These are phyloP conservation scores for Blastobotrys mokoenaii DNA, from an alignment of 805 yeast genomes.

Conservation along the genomic window DNA sequence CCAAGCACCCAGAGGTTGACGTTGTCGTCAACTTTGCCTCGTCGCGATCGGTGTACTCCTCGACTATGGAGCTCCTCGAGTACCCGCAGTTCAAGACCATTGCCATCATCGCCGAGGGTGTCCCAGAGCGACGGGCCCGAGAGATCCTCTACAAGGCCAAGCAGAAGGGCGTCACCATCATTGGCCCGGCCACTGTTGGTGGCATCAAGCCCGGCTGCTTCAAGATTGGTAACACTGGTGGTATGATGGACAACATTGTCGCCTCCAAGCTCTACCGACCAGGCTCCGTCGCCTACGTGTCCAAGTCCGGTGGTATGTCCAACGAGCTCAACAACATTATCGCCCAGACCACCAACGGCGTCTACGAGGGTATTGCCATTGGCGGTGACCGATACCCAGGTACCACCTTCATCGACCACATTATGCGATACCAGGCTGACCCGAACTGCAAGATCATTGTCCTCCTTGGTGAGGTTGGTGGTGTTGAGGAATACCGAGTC, in stretches of 20 bases:
- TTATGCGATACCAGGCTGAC: slow-evolving; percentile 54
- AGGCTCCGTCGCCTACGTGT: slow-evolving; percentile 40
- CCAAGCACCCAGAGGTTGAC: slow-evolving; percentile 39
- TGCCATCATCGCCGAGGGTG: slow-evolving; percentile 42
- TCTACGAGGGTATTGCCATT: slow-evolving; percentile 54
- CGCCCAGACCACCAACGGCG: slow-evolving; percentile 38
- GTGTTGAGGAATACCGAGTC: slow-evolving; percentile 67
- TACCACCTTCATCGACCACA: slow-evolving; percentile 61
- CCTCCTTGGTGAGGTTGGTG: slow-evolving; percentile 63
- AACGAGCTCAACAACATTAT: slow-evolving; percentile 41
- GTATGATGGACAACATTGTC: slow-evolving; percentile 43
- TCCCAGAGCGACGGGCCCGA: slow-evolving; percentile 42
- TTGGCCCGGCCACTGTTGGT: slow-evolving; percentile 42
- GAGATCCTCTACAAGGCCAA: slow-evolving; percentile 36
- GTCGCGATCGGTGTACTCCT: slow-evolving; percentile 38
- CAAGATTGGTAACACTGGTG: slow-evolving; percentile 43
- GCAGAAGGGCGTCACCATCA: slow-evolving; percentile 38
- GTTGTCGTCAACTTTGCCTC: slow-evolving; percentile 42
- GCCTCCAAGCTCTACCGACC: slow-evolving; percentile 41
- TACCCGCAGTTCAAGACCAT: slow-evolving; percentile 38
- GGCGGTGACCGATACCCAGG: slow-evolving; percentile 73
- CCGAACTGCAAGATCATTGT: slow-evolving; percentile 59
- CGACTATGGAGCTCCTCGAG: slow-evolving; percentile 40
- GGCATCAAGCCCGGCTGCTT: slow-evolving; percentile 43
- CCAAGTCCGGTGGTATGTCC: slow-evolving; percentile 43